Conservation (phyloP, 805 yeast genomes). For the Wickerhamia fluorescens region DNA sequence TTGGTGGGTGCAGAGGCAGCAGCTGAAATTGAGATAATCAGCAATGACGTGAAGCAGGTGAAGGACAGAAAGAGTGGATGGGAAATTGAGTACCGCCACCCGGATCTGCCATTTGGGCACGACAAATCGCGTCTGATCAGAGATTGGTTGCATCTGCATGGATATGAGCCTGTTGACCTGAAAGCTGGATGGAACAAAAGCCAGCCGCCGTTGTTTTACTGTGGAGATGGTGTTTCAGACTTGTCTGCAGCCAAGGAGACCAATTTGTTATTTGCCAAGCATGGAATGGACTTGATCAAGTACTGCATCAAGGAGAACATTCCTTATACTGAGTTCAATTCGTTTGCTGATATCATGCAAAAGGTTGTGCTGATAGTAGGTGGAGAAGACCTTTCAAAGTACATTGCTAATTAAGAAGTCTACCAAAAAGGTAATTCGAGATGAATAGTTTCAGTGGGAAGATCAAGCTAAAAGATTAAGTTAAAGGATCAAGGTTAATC, state of each 20-base stretch:
- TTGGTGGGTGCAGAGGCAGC: slow-evolving; percentile 75
- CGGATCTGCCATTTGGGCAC: slow-evolving; percentile 83
- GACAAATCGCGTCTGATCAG: slow-evolving; percentile 83
- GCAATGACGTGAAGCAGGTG: slow-evolving; percentile 59
- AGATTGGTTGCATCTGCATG: slow-evolving; percentile 29
- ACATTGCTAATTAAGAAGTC: slow-evolving; percentile 4
- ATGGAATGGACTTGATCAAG: slow-evolving; percentile 81
- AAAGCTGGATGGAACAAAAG: slow-evolving; percentile 10
- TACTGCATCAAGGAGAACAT: slow-evolving; percentile 76
- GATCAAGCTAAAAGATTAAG: too few relatives aligned
- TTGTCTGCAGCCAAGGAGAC: slow-evolving; percentile 93
- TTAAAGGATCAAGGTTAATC: too few relatives aligned
- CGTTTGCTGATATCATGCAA: slow-evolving; percentile 67
- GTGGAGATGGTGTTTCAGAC: slow-evolving; percentile 98
- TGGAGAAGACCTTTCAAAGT: slow-evolving; percentile 6
- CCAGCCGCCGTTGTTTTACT: slow-evolving; percentile 69
- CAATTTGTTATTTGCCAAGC: slow-evolving; percentile 86
- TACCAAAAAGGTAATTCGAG: too few relatives aligned
- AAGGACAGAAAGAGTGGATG: slow-evolving; percentile 52
- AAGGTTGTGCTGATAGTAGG: slow-evolving; percentile 49
- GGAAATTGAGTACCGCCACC: slow-evolving; percentile 80
- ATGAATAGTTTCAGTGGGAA: too few relatives aligned
- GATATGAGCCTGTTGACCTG: slow-evolving; percentile 17
- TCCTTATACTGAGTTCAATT: slow-evolving; percentile 77
- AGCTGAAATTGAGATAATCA: slow-evolving; percentile 28